Conservation (phyloP, 768 basidiomycete species). For the Tricholoma saponaceum region DNA sequence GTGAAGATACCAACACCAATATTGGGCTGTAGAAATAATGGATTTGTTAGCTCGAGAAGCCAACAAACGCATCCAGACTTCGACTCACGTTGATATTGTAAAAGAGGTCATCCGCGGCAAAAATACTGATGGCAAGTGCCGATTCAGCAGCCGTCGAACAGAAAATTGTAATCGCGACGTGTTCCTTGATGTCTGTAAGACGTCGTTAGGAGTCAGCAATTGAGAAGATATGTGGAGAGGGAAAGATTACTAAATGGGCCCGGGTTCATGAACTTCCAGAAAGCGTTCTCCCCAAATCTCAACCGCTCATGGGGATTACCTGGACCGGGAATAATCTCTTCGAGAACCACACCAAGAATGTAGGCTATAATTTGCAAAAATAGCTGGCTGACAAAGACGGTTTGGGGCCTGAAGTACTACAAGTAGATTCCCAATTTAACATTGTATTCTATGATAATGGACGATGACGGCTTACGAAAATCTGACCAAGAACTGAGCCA, state of each 20-base stretch:
- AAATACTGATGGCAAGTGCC: conserved; percentile 55
- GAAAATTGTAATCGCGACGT: conserved; percentile 61
- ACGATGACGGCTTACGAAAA: no score
- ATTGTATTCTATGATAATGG: no score
- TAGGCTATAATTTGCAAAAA: conserved; percentile 52
- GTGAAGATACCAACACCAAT: conserved; percentile 17
- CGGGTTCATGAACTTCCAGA: conserved; percentile 58
- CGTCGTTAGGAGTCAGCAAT: background rate
- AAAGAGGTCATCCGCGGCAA: conserved; percentile 49
- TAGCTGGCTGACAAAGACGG: conserved; percentile 12
- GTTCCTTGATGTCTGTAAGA: conserved; percentile 45
- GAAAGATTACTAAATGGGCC: conserved; percentile 53
- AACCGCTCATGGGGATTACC: conserved; percentile 21
- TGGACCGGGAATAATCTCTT: conserved; percentile 36
- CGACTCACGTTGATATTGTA: conserved; percentile 29
- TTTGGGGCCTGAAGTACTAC: conserved; percentile 45
- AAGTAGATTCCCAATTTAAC: background rate
- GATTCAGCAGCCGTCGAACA: conserved; percentile 57
- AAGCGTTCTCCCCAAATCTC: conserved; percentile 30
- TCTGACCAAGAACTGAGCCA: no score
- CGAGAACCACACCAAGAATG: conserved; percentile 43
- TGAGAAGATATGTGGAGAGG: background rate
- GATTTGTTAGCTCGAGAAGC: background rate
- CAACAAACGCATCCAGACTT: background rate
- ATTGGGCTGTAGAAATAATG: conserved; percentile 26